Base-by-base conservation (phyloP, 2,329 filamentous ascomycete genomes). In the Nemania sp. region DNA sequence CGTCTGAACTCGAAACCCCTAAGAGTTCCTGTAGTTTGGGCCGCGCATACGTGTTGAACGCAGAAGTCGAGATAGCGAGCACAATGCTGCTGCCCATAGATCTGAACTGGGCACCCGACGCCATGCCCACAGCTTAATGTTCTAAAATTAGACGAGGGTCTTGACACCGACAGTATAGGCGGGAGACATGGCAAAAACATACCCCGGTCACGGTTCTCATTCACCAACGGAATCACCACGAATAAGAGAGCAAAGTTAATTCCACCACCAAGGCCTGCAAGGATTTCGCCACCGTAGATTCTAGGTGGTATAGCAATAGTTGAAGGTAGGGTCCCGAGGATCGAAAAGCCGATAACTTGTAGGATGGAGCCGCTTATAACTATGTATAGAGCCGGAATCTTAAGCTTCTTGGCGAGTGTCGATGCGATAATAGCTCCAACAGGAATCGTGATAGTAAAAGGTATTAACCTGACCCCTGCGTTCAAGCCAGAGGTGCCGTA, bases 381-480 rank as follows among this genome's bases (percentile, higher is more conserved):
- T 1, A 74, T 18, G 11, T 58, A 72, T 5, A 74, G 4, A 0
- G 68, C 49, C 4, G 72, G 64, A 0, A 75, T 45, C 15, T 71
- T 73, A 0, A 66, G n/a, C 35, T 63, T 67, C 7, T 68, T 43
- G 7, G 69, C 59, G 8, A 73, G 7, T 1, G 2, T 61, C 0
- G 63, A 53, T 0, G 59, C 63, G 1, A 70, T 15, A 0, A 64
- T 59, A 2, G 62, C 51, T 13, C 64, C 66, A 11, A 70, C 15
- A 0, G 72, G 52, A 3, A 59, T 29, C 2, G 24, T 29, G 5
- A 66, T 3, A 0, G 62, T 63, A 11, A 71, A 74, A 1, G 72
- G 72, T 13, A 74, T 68, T 0, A 74, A 6, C n/a, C 67, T 41
- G 0, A 73, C 64, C 2, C 70, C 72, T 1, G 72, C 68, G 10